A percentile compares a stretch with the other conserved stretches of the same genome.
phyloP scores from a whole-genome alignment of 31 red algal genomes.

The Asparagopsis taxiformis region DNA sequence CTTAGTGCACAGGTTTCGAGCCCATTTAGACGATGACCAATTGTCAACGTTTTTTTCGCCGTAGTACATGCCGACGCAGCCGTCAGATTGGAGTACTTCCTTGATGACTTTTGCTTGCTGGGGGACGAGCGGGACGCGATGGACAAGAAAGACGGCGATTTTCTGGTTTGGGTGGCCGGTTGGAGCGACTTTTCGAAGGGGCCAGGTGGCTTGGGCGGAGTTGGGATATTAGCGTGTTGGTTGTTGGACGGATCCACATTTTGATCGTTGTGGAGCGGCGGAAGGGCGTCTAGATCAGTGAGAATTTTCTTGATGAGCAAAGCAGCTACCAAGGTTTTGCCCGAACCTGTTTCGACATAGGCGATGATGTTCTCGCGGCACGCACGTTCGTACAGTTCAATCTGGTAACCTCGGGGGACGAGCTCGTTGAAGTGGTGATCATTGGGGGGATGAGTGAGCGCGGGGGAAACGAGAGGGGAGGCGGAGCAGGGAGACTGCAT shows the following conservation, averaged over 20 bases:
- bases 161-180: not conserved
- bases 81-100: conserved; percentile 24
- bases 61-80: conserved; percentile 39
- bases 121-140: conserved; percentile 63
- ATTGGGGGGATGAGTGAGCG: not conserved
- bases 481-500: not conserved
- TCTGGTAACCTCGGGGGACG: conserved; percentile 61
- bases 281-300: not conserved
- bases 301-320: conserved; percentile 46
- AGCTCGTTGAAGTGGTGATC: not conserved
- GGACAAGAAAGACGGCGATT: conserved; percentile 65
- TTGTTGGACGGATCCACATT: not conserved
- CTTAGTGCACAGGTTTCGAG: conserved; percentile 33
- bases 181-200: not conserved
- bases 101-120: conserved; percentile 53
- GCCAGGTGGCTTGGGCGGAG: not conserved
- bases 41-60: conserved; percentile 49
- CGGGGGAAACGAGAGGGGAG: not conserved
- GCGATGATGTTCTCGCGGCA: conserved; percentile 60
- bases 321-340: conserved; percentile 69
- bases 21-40: conserved; percentile 57
- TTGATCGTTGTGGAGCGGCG: not conserved
- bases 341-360: conserved; percentile 66
- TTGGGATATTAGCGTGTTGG: not conserved
- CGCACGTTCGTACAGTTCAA: conserved; percentile 62